Conservation (phyloP, 116 monocot species). For the Thalassia testudinum region DNA sequence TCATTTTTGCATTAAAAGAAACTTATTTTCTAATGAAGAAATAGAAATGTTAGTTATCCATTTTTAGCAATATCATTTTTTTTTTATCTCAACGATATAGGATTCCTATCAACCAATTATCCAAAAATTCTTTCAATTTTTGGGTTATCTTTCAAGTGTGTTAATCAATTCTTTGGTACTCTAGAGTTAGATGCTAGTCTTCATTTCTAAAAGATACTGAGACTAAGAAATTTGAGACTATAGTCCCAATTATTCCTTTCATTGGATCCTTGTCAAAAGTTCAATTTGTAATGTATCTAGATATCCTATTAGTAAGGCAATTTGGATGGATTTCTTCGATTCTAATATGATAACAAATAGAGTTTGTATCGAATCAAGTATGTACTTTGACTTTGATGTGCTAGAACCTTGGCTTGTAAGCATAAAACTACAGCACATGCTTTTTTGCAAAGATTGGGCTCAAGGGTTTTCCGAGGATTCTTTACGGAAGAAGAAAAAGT, state of each 20-base stretch:
- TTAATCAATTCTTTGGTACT: slow-evolving; percentile 3
- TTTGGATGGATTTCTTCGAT: slow-evolving; percentile 1
- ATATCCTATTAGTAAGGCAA: slow-evolving; percentile 4
- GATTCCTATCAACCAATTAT: slow-evolving; percentile 3
- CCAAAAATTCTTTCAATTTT: slow-evolving; percentile 5
- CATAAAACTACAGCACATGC: background rate
- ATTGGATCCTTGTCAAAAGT: slow-evolving; percentile 4
- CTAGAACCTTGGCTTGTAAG: slow-evolving; percentile 6
- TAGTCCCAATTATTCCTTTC: slow-evolving; percentile 4
- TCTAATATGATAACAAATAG: slow-evolving; percentile 2
- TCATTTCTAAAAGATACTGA: background rate
- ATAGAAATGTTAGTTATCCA: background rate
- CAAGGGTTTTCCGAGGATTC: slow-evolving; percentile 1
- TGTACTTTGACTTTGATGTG: slow-evolving; percentile 3
- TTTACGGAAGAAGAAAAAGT: slow-evolving; percentile 5
- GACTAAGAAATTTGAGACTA: slow-evolving; percentile 3
- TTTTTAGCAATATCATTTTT: background rate
- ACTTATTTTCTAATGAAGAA: background rate
- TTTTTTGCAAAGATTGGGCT: slow-evolving; percentile 6
- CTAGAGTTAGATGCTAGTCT: background rate
- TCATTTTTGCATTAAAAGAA: background rate
- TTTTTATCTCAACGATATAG: slow-evolving; percentile 5
- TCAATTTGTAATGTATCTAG: slow-evolving; percentile 4
- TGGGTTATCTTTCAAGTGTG: slow-evolving; percentile 7
- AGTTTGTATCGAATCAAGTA: slow-evolving; percentile 4